phyloP scores from a whole-genome alignment of 495 filamentous ascomycete genomes.

The Penicillium cataractarum region DNA sequence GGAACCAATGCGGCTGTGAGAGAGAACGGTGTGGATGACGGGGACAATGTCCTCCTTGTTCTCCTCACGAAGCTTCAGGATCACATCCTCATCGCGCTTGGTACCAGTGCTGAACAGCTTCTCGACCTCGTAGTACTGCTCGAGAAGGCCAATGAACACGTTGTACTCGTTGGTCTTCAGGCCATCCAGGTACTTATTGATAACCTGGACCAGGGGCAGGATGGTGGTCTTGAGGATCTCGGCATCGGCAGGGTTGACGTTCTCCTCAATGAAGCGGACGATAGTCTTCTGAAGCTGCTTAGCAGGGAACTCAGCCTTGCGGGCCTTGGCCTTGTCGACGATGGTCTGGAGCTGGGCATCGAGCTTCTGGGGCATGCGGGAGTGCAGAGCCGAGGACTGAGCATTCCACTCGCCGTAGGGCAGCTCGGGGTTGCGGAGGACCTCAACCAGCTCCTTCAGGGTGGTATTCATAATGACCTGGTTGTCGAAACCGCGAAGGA shows the following conservation, averaged over 20 bases:
- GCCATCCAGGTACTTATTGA: conserved; percentile 83
- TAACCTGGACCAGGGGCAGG: conserved; percentile 76
- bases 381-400: conserved; percentile 92
- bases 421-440: conserved; percentile 85
- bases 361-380: conserved; percentile 93
- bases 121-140: conserved; percentile 82
- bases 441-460: conserved; percentile 85
- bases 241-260: conserved; percentile 68
- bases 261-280: conserved; percentile 86
- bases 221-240: conserved; percentile 74
- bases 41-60: conserved; percentile 87
- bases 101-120: conserved; percentile 82
- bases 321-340: conserved; percentile 76
- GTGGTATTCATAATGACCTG: conserved; percentile 91
- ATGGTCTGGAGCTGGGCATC: conserved; percentile 78
- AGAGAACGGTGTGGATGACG: conserved; percentile 86
- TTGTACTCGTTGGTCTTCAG: conserved; percentile 89
- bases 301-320: conserved; percentile 87
- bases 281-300: conserved; percentile 85
- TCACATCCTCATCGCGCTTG: conserved; percentile 89
- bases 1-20: conserved; percentile 85
- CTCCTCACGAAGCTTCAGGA: conserved; percentile 91
- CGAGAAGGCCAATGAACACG: conserved; percentile 75
- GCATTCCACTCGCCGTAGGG: conserved; percentile 97
- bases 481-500: conserved; percentile 94